Conservation (phyloP, 768 basidiomycete genomes). For the Mycena metata region DNA sequence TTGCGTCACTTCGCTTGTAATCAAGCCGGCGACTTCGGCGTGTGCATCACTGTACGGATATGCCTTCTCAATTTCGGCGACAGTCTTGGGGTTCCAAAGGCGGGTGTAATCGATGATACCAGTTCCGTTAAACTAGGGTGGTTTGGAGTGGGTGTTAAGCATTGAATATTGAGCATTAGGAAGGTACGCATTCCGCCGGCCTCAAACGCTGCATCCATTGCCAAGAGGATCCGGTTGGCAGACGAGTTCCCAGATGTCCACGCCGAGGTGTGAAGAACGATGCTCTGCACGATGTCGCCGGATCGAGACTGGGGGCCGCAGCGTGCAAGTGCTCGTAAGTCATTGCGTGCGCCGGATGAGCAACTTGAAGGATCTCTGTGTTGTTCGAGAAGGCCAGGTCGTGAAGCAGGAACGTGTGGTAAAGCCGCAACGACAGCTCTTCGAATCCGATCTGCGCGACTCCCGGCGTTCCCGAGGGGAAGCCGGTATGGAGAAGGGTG, state of each 20-base stretch:
- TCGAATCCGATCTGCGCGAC: slow-evolving; percentile 18
- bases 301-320: slow-evolving; percentile 5
- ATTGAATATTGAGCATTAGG: no score
- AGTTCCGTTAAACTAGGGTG: no score
- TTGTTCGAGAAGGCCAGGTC: slow-evolving; percentile 9
- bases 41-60: no score
- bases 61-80: no score
- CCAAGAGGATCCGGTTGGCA: slow-evolving; percentile 1
- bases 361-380: not conserved
- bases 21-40: no score
- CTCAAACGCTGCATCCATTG: no score
- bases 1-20: no score
- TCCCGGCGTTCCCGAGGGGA: slow-evolving; percentile 20
- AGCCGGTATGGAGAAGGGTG: slow-evolving; percentile 19
- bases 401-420: slow-evolving; percentile 10
- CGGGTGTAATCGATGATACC: no score
- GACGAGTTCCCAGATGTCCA: slow-evolving; percentile 14
- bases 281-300: not conserved
- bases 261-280: slow-evolving; percentile 7
- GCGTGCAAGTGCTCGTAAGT: slow-evolving; percentile 18
- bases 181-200: no score
- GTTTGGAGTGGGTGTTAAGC: no score
- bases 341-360: slow-evolving; percentile 20
- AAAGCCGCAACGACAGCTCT: slow-evolving; percentile 9
- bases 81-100: no score